Conservation (phyloP, 352 stramenopile genomes). For the Blastocystis sp. region DNA sequence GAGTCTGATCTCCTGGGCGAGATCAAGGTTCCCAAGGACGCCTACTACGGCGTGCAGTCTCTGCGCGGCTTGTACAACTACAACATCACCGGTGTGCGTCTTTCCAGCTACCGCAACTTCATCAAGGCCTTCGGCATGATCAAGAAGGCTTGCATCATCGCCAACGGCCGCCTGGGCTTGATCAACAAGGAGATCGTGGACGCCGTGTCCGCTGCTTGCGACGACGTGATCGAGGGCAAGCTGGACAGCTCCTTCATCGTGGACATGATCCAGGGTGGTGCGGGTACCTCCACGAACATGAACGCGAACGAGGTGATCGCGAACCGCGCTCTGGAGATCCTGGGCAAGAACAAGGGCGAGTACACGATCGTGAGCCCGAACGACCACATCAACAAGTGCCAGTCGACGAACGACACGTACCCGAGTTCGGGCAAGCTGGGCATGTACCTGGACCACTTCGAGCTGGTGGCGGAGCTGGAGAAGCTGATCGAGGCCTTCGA, state of each 20-base stretch:
- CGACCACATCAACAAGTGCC: constrained; percentile 78
- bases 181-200: constrained; percentile 59
- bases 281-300: background rate
- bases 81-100: constrained; percentile 57
- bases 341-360: too few relatives aligned
- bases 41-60: constrained; percentile 54
- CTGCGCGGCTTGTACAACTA: constrained; percentile 56
- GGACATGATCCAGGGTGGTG: constrained; percentile 56
- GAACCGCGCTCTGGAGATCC: too few relatives aligned
- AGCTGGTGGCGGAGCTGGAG: too few relatives aligned
- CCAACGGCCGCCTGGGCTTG: constrained; percentile 44
- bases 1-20: constrained; percentile 62
- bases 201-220: background rate
- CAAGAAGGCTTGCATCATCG: constrained; percentile 65
- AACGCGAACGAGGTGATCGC: too few relatives aligned
- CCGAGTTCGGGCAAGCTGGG: constrained; percentile 75
- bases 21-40: constrained; percentile 51
- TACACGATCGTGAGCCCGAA: constrained; percentile 72
- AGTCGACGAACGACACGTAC: constrained; percentile 78
- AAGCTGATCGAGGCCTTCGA: too few relatives aligned
- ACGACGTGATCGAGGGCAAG: constrained; percentile 62
- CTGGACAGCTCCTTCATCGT: constrained; percentile 46
- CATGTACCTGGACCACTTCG: constrained; percentile 13
- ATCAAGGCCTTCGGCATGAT: constrained; percentile 60
- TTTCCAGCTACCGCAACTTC: constrained; percentile 59